Base-by-base conservation (phyloP, 129 eudicot genomes). In the Apium graveolens region DNA sequence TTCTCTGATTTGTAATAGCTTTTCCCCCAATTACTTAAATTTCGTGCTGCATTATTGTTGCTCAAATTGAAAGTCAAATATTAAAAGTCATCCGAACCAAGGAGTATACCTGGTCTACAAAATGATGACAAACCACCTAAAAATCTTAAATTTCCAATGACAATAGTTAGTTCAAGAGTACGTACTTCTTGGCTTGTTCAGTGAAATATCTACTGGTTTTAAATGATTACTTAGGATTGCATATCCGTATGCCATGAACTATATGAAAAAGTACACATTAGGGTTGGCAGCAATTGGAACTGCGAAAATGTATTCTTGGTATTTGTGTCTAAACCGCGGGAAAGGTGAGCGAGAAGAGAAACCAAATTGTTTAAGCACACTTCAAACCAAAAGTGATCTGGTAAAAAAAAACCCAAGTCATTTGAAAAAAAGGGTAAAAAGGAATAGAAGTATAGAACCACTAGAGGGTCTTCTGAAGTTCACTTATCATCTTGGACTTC, bases 291-390 rank as follows among this genome's bases (percentile, higher is more conserved):
- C 83, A 1, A 12, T 80, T 5, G 88, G 88, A 62, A 21, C 24
- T 62, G 69, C 74, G 46, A 4, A 4, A 38, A 2, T 38, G 73
- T 70, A 16, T 35, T 35, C 37, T 1, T 79, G 83, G 76, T 80
- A 51, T 31, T n/a, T 81, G 1, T 75, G 84, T 79, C 11, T 71
- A 80, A 37, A 49, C 76, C 12, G 82, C 79, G 5, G 84, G 78
- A 20, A 80, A 77, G 76, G 80, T 27, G 75, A 77, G 21, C 17
- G 27, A 20, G 45, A n/a, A 37, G 13, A 11, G 3, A 37, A 35
- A 35, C 29, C 43, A 5, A 35, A 1, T 37, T 73, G 78, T 73
- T 80, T 72, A 77, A 55, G 44, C 55, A 38, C 32, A 35, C 34
- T 5, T 31, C 73, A 13, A 13, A 80, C 41, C 34, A 16, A 17